A percentile compares a stretch with the other conserved stretches of the same genome.
Evolutionary conservation across 257 asterid genomes (phyloP).

Genomic region (Penstemon davidsonii): DNA sequence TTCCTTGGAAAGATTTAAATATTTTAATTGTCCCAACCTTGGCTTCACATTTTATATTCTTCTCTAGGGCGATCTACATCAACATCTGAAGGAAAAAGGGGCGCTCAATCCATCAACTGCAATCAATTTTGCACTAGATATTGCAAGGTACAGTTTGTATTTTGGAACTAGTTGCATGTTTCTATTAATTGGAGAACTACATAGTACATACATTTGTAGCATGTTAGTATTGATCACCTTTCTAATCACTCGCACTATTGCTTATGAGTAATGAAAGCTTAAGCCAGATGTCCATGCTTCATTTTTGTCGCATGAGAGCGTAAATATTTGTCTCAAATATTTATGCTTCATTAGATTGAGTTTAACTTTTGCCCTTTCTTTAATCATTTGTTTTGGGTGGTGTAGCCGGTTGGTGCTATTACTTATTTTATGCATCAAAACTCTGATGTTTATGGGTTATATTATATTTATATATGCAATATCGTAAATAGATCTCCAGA

Average conservation of each 20-base stretch:
- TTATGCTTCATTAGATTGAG: neutral
- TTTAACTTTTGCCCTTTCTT: neutral
- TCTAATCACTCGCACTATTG: conserved; percentile 7
- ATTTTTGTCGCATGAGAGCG: conserved; percentile 17
- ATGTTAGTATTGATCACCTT: conserved; percentile 16
- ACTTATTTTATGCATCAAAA: neutral
- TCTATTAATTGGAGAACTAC: neutral
- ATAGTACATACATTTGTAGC: conserved; percentile 9
- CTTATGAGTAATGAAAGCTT: neutral
- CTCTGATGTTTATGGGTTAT: neutral
- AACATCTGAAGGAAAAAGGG: conserved; percentile 88
- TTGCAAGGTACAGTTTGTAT: conserved; percentile 64
- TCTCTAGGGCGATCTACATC: conserved; percentile 93
- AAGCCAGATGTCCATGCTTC: conserved; percentile 13
- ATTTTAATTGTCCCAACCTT: conserved; percentile 13
- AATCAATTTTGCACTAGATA: conserved; percentile 85
- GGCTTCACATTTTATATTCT: conserved; percentile 20
- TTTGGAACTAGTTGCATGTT: neutral
- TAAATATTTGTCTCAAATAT: neutral
- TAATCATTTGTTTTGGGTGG: neutral
- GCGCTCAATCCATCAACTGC: conserved; percentile 79
- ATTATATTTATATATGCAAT: neutral
- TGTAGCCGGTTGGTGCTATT: neutral
- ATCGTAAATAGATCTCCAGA: conserved; percentile 17
- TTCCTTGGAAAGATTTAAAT: conserved; percentile 4